Conservation (phyloP, 257 asterid genomes). For the Solanum etuberosum region DNA sequence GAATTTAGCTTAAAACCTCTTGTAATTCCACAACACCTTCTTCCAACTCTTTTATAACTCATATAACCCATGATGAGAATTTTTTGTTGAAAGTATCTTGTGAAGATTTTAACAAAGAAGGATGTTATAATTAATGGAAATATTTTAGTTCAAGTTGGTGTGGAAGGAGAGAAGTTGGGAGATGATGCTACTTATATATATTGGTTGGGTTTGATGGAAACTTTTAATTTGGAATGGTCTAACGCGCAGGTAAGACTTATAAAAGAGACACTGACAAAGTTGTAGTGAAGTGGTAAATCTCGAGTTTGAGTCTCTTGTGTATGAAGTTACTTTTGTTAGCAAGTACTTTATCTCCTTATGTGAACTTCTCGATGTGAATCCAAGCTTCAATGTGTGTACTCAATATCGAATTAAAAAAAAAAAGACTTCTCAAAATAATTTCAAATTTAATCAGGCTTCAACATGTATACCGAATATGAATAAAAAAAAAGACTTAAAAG, state of each 20-base stretch:
- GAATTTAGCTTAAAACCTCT: slow-evolving; percentile 31
- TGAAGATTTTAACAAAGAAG: background rate
- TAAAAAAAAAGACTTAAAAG: too few relatives aligned
- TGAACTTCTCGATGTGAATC: too few relatives aligned
- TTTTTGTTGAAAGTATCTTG: background rate
- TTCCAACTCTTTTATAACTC: slow-evolving; percentile 28
- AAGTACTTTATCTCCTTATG: too few relatives aligned
- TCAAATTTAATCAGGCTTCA: too few relatives aligned
- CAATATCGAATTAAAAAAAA: too few relatives aligned
- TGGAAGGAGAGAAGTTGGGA: slow-evolving; percentile 9
- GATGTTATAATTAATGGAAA: background rate
- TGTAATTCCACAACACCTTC: slow-evolving; percentile 12
- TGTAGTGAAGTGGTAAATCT: fast-evolving
- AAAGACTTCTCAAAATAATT: too few relatives aligned
- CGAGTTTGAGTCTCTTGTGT: too few relatives aligned
- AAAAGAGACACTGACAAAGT: fast-evolving
- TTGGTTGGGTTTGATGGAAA: background rate
- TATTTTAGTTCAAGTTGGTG: slow-evolving; percentile 3
- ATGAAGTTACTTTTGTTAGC: too few relatives aligned
- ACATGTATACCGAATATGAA: too few relatives aligned
- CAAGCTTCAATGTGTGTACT: too few relatives aligned
- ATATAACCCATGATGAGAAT: slow-evolving; percentile 2
- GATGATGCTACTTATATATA: background rate
- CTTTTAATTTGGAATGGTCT: background rate
- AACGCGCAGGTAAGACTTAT: background rate